Conservation (phyloP, 257 asterid species). For the Mitragyna speciosa region DNA sequence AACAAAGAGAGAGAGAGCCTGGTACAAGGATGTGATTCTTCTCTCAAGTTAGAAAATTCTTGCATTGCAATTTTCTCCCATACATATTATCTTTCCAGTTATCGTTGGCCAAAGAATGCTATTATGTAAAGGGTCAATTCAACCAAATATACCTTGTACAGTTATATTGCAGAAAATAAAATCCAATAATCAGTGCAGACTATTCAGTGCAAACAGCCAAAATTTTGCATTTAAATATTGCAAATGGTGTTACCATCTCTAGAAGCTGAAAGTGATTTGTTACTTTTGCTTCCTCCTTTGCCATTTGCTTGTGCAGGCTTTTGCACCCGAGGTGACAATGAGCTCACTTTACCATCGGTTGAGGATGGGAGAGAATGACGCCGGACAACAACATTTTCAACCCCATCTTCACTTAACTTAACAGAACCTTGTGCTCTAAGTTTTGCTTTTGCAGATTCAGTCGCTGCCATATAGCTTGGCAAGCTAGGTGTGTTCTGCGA, state of each 20-base stretch:
- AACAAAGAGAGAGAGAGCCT: background rate
- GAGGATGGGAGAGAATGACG: slow-evolving; percentile 83
- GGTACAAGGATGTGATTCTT: background rate
- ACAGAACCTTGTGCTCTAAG: slow-evolving; percentile 76
- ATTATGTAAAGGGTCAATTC: background rate
- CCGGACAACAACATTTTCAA: slow-evolving; percentile 49
- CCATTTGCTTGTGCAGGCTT: slow-evolving; percentile 69
- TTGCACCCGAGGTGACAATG: slow-evolving; percentile 73
- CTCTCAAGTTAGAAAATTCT: background rate
- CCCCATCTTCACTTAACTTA: slow-evolving; percentile 55
- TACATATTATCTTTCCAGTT: background rate
- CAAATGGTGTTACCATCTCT: slow-evolving; percentile 58
- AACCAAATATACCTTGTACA: background rate
- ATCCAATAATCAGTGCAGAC: background rate
- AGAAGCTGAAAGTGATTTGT: slow-evolving; percentile 48
- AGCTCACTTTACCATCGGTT: slow-evolving; percentile 53
- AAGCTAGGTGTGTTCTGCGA: slow-evolving; percentile 63
- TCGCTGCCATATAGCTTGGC: slow-evolving; percentile 95
- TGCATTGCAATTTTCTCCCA: background rate
- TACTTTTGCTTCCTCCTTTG: slow-evolving; percentile 56
- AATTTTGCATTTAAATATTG: background rate
- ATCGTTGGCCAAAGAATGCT: background rate
- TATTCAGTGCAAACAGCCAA: background rate
- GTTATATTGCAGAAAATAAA: background rate
- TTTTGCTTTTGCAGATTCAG: slow-evolving; percentile 92